phyloP scores from a whole-genome alignment of 805 yeast species.

The Blastobotrys americana region DNA sequence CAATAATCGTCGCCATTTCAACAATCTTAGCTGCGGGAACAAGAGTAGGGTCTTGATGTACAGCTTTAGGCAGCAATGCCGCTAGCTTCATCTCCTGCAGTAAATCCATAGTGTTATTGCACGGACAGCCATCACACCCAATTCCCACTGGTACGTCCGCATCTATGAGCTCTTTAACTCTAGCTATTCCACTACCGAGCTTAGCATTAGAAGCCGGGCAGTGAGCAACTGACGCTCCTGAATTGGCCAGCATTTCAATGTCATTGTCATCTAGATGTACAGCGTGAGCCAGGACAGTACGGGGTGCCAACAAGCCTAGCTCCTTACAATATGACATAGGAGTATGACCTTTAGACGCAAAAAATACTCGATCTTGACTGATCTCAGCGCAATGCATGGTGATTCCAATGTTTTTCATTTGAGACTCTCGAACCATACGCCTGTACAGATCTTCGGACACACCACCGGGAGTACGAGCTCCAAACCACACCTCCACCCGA shows the following conservation, averaged over 20 bases:
- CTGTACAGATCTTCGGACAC: conserved; percentile 14
- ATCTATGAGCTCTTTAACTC: conserved; percentile 5
- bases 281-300: conserved; percentile 4
- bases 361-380: conserved; percentile 11
- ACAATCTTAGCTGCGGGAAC: conserved; percentile 10
- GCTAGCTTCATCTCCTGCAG: conserved; percentile 14
- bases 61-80: conserved; percentile 11
- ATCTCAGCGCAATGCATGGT: conserved; percentile 18
- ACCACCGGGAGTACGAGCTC: conserved; percentile 18
- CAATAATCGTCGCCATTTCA: conserved; percentile 13
- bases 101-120: conserved; percentile 11
- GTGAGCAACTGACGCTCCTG: conserved; percentile 4
- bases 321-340: conserved; percentile 8
- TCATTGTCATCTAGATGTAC: conserved; percentile 6
- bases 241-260: conserved; percentile 1
- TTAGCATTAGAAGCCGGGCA: conserved; percentile 6
- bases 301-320: conserved; percentile 3
- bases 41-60: conserved; percentile 9
- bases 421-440: conserved; percentile 6
- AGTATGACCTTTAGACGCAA: conserved; percentile 9
- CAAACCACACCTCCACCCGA: conserved; percentile 17
- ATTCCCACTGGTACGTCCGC: conserved; percentile 3
- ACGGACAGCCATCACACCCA: conserved; percentile 12
- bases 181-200: conserved; percentile 4
- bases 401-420: conserved; percentile 10